Evolutionary conservation across 805 yeast genomes (phyloP).

Genomic region (Candida koratica): DNA sequence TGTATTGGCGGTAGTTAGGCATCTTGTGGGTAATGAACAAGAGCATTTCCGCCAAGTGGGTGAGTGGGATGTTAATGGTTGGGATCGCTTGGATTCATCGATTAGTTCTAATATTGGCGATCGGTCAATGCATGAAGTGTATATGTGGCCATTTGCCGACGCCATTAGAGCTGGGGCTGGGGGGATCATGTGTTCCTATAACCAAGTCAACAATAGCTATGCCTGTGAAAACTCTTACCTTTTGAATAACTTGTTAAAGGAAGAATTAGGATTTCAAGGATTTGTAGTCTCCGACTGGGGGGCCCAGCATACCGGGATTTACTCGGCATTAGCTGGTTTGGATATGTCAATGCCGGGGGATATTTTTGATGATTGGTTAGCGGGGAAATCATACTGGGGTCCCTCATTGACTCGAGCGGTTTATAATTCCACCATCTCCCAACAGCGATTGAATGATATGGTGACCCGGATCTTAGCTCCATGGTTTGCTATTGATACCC

Average conservation of each 20-base stretch:
- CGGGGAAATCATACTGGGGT: conserved; percentile 56
- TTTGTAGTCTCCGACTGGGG: conserved; percentile 67
- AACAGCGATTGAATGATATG: conserved; percentile 57
- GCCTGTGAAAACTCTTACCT: conserved; percentile 58
- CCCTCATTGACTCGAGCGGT: conserved; percentile 52
- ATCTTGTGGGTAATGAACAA: conserved; percentile 59
- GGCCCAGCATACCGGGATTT: conserved; percentile 58
- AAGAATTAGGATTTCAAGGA: conserved; percentile 63
- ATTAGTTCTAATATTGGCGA: conserved; percentile 56
- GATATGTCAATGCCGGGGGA: conserved; percentile 69
- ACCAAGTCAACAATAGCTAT: conserved; percentile 51
- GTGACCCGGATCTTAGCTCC: conserved; percentile 57
- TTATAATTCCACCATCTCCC: conserved; percentile 52
- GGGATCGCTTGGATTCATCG: conserved; percentile 40
- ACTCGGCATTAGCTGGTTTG: conserved; percentile 53
- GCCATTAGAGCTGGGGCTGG: conserved; percentile 58
- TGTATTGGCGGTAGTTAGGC: conserved; percentile 54
- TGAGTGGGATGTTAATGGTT: conserved; percentile 46
- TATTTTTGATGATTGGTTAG: conserved; percentile 48
- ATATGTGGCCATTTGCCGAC: conserved; percentile 66
- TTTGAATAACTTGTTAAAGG: conserved; percentile 52
- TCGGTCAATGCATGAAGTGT: conserved; percentile 57
- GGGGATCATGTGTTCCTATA: conserved; percentile 59
- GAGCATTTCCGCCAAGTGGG: conserved; percentile 54
- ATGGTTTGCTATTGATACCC: conserved; percentile 43